Evolutionary conservation across 805 yeast species (phyloP), one percentile per base, ranked within the genome.

Genomic region (Candida quercuum): DNA sequence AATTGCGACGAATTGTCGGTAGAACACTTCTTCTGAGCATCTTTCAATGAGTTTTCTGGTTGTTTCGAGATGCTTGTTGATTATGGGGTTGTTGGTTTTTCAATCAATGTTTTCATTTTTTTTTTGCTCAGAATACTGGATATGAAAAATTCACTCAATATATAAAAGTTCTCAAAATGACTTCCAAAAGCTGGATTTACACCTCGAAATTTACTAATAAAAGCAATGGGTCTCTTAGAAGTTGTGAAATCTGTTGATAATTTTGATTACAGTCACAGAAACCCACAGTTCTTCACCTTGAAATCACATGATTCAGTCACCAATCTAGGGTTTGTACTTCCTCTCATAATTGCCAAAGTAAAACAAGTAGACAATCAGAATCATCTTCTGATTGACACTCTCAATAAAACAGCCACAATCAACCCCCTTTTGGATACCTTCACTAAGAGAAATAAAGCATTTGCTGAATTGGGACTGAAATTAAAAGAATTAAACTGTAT

Each of bases 381-480:
- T 3, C 44, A 29, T 7, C 48, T 61, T 30, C 28, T 19, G 6
- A 54, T 68, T 7, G 52, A 58, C 37, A 41, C 55, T 13, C 32
- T 19, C 2, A 24, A 28, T 10, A 45, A 43, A 16, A 42, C 49
- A 5, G 57, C 73, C 4, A 34, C 42, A 3, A 52, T 74, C n/a
- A 33, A 40, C 4, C 29, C 59, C 0, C 28, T 39, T 1, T 51
- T 61, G 28, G 64, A 65, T 37, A 61, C 72, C 0, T 35, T 69
- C 8, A 72, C 66, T 17, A 60, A 58, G 40, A 52, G 83, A 37
- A 67, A 61, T 36, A 40, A 38, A 0, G 60, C 61, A 0, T 57
- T 85, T 37, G 70, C 58, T 2, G 34, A 42, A 10, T 43, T 81
- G 2, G 85, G 78, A 0, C 20, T 21, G 0, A 23, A 32, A 11